Percentiles rank a stretch among this genome's conserved stretches.
Evolutionary conservation across 176 grass and related monocot genomes (phyloP).

Genomic region (Puya raimondii): DNA sequence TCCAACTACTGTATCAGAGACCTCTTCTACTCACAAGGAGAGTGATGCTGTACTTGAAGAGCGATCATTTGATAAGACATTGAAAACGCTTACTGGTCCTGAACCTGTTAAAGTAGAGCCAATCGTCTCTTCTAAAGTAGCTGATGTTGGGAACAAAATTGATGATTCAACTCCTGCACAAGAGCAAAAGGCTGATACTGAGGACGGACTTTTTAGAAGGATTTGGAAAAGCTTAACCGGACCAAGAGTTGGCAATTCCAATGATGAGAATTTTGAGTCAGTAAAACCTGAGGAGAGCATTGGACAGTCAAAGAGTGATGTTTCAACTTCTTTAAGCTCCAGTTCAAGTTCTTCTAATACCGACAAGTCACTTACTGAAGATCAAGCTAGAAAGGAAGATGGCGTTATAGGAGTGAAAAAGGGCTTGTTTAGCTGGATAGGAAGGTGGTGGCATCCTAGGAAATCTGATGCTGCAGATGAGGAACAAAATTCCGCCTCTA

Average conservation of each 20-base stretch:
- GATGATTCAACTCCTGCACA: slow-evolving; percentile 22
- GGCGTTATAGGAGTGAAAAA: slow-evolving; percentile 17
- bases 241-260: slow-evolving; percentile 8
- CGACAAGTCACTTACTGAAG: slow-evolving; percentile 18
- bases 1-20: slow-evolving; percentile 17
- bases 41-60: slow-evolving; percentile 14
- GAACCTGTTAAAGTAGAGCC: slow-evolving; percentile 23
- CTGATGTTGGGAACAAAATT: background rate
- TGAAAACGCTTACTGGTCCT: slow-evolving; percentile 27
- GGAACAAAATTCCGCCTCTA: slow-evolving; percentile 11
- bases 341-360: background rate
- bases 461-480: slow-evolving; percentile 36
- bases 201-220: slow-evolving; percentile 18
- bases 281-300: slow-evolving; percentile 8
- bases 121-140: slow-evolving; percentile 23
- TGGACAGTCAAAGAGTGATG: slow-evolving; percentile 3
- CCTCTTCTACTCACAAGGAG: background rate
- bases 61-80: slow-evolving; percentile 41
- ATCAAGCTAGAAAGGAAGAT: slow-evolving; percentile 25
- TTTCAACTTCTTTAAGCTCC: background rate
- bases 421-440: slow-evolving; percentile 38
- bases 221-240: slow-evolving; percentile 1
- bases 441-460: slow-evolving; percentile 27
- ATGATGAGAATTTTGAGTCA: slow-evolving; percentile 29
- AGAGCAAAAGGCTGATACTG: slow-evolving; percentile 11